Percentiles rank a stretch among this genome's conserved stretches.
phyloP scores from a whole-genome alignment of 768 basidiomycete genomes.

The Pulveroboletus sp. region DNA sequence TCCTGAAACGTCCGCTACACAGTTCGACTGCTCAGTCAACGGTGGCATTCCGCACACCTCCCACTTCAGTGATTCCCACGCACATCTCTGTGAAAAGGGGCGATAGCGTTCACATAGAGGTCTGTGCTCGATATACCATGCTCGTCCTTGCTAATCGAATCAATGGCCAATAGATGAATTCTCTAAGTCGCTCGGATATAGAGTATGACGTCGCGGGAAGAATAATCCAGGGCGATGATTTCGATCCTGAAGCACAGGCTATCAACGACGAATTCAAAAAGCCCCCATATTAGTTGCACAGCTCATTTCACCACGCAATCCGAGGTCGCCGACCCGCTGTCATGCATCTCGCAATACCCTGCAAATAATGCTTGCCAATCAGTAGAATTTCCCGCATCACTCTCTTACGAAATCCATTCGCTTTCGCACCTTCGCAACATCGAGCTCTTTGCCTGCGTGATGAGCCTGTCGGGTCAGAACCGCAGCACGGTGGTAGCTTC shows the following conservation, averaged over 20 bases:
- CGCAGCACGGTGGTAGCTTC: neutral
- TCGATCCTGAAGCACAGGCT: conserved; percentile 59
- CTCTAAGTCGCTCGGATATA: conserved; percentile 45
- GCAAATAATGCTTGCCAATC: neutral
- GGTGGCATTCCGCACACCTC: conserved; percentile 55
- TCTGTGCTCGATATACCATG: conserved; percentile 18
- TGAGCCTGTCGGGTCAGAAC: neutral
- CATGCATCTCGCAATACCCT: neutral
- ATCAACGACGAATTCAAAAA: conserved; percentile 65
- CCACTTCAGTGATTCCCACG: conserved; percentile 24
- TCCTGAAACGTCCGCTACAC: conserved; percentile 11
- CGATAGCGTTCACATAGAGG: conserved; percentile 63
- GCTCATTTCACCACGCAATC: neutral
- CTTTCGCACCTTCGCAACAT: neutral
- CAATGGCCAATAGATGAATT: conserved; percentile 57
- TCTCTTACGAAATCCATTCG: neutral
- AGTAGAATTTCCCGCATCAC: neutral
- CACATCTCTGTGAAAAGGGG: conserved; percentile 35
- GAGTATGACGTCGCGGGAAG: conserved; percentile 62
- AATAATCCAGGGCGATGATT: conserved; percentile 40
- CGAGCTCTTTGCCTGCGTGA: neutral
- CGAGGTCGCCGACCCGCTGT: neutral
- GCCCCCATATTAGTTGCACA: conserved; percentile 38
- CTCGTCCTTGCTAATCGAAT: neutral
- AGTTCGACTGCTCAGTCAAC: conserved; percentile 49